Conservation (phyloP, 768 basidiomycete species). For the Serpula lacrymans region DNA sequence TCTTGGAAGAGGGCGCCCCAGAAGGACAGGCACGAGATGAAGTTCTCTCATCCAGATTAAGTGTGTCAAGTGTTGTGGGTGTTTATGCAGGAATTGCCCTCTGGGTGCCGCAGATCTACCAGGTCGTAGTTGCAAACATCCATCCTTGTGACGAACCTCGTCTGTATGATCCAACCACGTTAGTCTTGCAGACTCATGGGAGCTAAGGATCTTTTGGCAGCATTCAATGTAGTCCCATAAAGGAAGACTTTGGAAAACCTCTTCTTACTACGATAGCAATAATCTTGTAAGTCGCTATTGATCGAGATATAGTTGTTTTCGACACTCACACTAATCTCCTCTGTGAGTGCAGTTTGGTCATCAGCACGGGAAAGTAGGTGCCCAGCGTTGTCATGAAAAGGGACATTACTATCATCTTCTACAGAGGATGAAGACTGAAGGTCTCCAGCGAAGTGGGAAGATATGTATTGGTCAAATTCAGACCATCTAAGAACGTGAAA, state of each 20-base stretch:
- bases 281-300: conserved; percentile 1
- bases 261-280: not conserved
- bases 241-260: not conserved
- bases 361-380: no score
- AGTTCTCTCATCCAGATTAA: not conserved
- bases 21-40: conserved; percentile 7
- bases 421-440: no score
- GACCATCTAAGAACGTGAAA: not conserved
- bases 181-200: not conserved
- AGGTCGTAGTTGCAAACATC: no score
- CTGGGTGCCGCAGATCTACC: no score
- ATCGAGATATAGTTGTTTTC: not conserved
- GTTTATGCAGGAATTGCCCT: conserved; percentile 4
- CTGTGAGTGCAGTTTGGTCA: no score
- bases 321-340: not conserved
- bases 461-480: no score
- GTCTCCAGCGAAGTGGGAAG: no score
- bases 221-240: no score
- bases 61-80: conserved; percentile 8
- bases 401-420: no score
- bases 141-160: no score
- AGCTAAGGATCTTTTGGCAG: not conserved
- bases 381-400: no score
- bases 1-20: conserved; percentile 3
- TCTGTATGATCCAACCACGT: no score